These are phyloP conservation scores for Aspergillus alliaceus DNA, from an alignment of 2,329 filamentous ascomycete genomes.

Conservation along the genomic window DNA sequence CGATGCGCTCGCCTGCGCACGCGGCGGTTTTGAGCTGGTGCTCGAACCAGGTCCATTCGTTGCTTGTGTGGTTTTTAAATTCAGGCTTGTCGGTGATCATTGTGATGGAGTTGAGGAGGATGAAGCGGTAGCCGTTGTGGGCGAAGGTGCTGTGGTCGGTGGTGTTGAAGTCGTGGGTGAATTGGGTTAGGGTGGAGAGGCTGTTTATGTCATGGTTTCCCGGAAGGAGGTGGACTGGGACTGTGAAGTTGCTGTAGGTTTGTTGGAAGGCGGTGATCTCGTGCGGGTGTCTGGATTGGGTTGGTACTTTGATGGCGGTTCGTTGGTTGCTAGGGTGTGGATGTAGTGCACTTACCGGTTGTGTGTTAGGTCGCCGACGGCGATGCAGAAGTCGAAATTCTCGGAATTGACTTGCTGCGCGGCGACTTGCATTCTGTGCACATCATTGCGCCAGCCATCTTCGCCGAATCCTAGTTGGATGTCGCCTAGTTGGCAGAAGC, in stretches of 20 bases:
- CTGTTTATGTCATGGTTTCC: background rate
- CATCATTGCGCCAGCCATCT: slow-evolving; percentile 2
- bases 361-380: background rate
- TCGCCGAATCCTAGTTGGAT: slow-evolving; percentile 8
- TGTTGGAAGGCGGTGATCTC: background rate
- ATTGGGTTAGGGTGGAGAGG: background rate
- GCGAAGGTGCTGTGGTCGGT: background rate
- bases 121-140: background rate
- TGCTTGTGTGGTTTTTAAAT: background rate
- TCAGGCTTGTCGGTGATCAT: slow-evolving; percentile 2
- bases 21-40: background rate
- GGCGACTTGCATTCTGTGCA: slow-evolving; percentile 1
- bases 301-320: background rate
- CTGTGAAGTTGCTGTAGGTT: background rate
- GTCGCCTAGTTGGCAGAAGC: background rate
- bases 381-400: background rate
- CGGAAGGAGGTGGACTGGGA: background rate
- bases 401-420: background rate
- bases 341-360: background rate
- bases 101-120: slow-evolving; percentile 1
- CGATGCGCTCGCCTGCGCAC: background rate
- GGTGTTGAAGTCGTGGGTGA: background rate
- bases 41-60: slow-evolving; percentile 4
- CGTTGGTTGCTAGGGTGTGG: background rate
- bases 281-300: background rate